A percentile compares a stretch with the other conserved stretches of the same genome.
Conservation (phyloP, 371 early-diverging fungal genomes). For the Quaeritorhiza haematococci region DNA sequence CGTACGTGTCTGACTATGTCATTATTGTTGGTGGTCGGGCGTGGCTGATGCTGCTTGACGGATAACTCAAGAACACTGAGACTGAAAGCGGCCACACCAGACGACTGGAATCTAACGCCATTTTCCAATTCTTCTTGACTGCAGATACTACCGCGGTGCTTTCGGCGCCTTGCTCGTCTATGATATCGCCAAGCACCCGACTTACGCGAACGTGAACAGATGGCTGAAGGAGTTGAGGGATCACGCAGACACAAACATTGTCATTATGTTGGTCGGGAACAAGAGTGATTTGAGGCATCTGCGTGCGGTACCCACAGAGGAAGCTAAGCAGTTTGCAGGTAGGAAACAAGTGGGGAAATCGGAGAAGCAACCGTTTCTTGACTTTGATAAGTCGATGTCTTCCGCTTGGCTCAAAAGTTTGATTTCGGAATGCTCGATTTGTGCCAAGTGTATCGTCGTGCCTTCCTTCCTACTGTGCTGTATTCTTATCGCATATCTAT, state of each 20-base stretch:
- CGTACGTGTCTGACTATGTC: slow-evolving; percentile 51
- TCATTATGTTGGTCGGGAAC: slow-evolving; percentile 99
- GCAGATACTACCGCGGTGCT: slow-evolving; percentile 98
- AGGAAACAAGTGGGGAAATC: too few relatives aligned
- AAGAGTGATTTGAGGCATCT: slow-evolving; percentile 97
- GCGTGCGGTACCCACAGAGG: slow-evolving; percentile 93
- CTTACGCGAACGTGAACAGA: slow-evolving; percentile 91
- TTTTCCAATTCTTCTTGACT: slow-evolving; percentile 1
- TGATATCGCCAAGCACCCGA: slow-evolving; percentile 94
- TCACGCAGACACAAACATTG: slow-evolving; percentile 96
- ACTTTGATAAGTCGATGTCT: too few relatives aligned
- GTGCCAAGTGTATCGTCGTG: too few relatives aligned
- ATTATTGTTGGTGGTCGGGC: not conserved
- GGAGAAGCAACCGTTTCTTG: slow-evolving; percentile 1
- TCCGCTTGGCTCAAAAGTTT: too few relatives aligned
- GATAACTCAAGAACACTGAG: too few relatives aligned
- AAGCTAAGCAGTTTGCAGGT: slow-evolving; percentile 95
- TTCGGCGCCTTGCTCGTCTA: slow-evolving; percentile 98
- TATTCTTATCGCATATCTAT: too few relatives aligned
- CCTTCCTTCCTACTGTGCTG: too few relatives aligned
- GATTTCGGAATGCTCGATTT: too few relatives aligned
- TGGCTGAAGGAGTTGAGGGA: slow-evolving; percentile 99
- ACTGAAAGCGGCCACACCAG: too few relatives aligned
- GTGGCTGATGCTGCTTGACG: too few relatives aligned
- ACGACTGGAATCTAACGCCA: too few relatives aligned